phyloP scores from a whole-genome alignment of 1,284 basidiomycete species.

The Vanrija sp. region DNA sequence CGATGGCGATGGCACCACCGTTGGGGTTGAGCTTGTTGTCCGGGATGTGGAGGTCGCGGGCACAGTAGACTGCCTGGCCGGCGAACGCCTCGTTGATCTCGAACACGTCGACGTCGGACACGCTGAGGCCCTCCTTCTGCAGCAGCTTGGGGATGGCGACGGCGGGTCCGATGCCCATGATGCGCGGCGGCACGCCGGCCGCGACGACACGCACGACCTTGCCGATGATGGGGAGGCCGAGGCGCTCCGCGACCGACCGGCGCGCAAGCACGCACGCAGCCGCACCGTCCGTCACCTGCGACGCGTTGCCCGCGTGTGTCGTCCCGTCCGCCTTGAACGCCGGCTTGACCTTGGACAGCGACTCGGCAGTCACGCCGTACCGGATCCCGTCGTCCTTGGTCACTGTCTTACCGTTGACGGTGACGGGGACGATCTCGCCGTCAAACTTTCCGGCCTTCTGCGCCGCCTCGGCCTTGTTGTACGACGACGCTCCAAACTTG shows the following conservation, averaged over 20 bases:
- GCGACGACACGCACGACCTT: conserved; percentile 74
- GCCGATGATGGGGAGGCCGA: conserved; percentile 80
- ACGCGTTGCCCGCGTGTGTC: conserved; percentile 59
- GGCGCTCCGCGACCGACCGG: conserved; percentile 73
- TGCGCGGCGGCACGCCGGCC: conserved; percentile 73
- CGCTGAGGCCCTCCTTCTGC: conserved; percentile 61
- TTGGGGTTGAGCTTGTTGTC: conserved; percentile 78
- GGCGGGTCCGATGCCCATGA: conserved; percentile 87
- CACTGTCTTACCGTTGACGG: conserved; percentile 59
- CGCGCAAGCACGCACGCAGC: conserved; percentile 83
- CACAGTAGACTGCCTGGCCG: conserved; percentile 73
- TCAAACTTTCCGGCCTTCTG: conserved; percentile 81
- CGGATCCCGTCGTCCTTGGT: conserved; percentile 80
- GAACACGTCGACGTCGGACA: conserved; percentile 77
- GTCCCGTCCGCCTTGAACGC: conserved; percentile 74
- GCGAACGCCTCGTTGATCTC: conserved; percentile 85
- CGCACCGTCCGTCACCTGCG: conserved; percentile 91
- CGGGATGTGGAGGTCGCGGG: conserved; percentile 67
- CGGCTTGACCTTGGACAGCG: conserved; percentile 78
- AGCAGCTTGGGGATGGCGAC: conserved; percentile 74
- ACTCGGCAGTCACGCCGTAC: conserved; percentile 78
- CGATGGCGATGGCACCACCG: conserved; percentile 67
- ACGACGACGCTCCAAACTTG: conserved; percentile 77
- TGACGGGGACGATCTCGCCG: conserved; percentile 78
- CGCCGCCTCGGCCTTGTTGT: conserved; percentile 72